Percentiles rank a stretch among this genome's conserved stretches.
Evolutionary conservation across 2,329 filamentous ascomycete species (phyloP).

Genomic region (Ilyonectria mors-panacis): DNA sequence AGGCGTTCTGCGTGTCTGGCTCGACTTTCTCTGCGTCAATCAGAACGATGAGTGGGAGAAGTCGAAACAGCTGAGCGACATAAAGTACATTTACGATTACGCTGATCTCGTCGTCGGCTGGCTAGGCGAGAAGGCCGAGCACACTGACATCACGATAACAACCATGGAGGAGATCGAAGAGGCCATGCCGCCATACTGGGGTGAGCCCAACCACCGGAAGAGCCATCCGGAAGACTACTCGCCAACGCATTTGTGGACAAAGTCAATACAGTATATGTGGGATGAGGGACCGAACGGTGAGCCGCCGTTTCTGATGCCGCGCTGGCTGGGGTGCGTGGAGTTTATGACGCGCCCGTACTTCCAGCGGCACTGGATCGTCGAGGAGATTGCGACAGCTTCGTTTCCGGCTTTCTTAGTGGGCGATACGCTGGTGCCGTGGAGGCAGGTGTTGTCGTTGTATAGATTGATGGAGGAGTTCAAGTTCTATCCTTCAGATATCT

Average conservation of each 20-base stretch:
- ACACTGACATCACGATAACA: conserved; percentile 47
- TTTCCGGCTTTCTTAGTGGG: conserved; percentile 52
- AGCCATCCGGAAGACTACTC: conserved; percentile 54
- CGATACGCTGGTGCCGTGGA: conserved; percentile 55
- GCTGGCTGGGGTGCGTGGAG: conserved; percentile 43
- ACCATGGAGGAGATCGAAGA: conserved; percentile 50
- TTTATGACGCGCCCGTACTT: conserved; percentile 53
- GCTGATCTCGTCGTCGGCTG: conserved; percentile 53
- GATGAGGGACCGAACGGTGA: conserved; percentile 40
- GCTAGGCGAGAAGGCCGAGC: conserved; percentile 49
- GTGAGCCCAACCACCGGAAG: conserved; percentile 52
- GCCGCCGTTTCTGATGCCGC: conserved; percentile 41
- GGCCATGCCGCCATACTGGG: conserved; percentile 52
- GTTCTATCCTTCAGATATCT: conserved; percentile 50
- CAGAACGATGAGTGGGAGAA: conserved; percentile 46
- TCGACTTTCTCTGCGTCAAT: conserved; percentile 52
- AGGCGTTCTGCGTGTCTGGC: conserved; percentile 48
- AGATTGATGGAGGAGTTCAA: conserved; percentile 54
- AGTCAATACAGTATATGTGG: conserved; percentile 45
- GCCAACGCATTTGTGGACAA: conserved; percentile 51
- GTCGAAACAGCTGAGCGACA: conserved; percentile 46
- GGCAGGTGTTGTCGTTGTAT: conserved; percentile 53
- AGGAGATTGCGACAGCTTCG: conserved; percentile 53
- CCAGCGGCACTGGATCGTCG: conserved; percentile 55
- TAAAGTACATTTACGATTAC: conserved; percentile 49